Percentiles rank a stretch among this genome's conserved stretches.
phyloP scores from a whole-genome alignment of 2,329 filamentous ascomycete genomes.

The Lasiodiplodia gonubiensis region DNA sequence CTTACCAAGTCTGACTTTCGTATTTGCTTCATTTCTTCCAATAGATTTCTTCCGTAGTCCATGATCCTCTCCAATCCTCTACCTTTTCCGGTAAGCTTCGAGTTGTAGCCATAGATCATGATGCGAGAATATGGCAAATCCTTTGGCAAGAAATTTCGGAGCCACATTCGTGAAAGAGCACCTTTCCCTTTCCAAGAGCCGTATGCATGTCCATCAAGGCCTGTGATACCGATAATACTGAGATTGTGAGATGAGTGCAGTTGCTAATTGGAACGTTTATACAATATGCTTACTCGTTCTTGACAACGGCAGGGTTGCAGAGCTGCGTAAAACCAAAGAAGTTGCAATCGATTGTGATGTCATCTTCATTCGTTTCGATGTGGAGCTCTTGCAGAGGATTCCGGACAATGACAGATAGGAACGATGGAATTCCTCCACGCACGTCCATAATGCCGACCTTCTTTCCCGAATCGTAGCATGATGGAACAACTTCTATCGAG shows the following conservation, averaged over 20 bases:
- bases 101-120: constrained; percentile 47
- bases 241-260: not conserved
- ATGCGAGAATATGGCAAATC: constrained; percentile 34
- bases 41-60: constrained; percentile 29
- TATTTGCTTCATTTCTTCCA: not conserved
- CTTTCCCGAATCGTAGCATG: not conserved
- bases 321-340: constrained; percentile 38
- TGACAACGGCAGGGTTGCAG: constrained; percentile 28
- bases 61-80: constrained; percentile 35
- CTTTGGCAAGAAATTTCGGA: constrained; percentile 39
- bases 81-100: constrained; percentile 36
- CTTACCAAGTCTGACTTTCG: not conserved
- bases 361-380: constrained; percentile 30
- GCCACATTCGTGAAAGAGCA: constrained; percentile 36
- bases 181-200: constrained; percentile 39
- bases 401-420: not conserved
- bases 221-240: constrained; percentile 38
- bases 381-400: constrained; percentile 22
- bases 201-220: constrained; percentile 42
- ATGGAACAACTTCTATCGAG: not conserved
- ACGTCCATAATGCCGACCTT: not conserved
- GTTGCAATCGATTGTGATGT: constrained; percentile 34
- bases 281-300: not conserved
- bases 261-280: too few species aligned
- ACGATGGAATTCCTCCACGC: not conserved